Conservation (phyloP, 306 rosid species). For the Quercus robur region DNA sequence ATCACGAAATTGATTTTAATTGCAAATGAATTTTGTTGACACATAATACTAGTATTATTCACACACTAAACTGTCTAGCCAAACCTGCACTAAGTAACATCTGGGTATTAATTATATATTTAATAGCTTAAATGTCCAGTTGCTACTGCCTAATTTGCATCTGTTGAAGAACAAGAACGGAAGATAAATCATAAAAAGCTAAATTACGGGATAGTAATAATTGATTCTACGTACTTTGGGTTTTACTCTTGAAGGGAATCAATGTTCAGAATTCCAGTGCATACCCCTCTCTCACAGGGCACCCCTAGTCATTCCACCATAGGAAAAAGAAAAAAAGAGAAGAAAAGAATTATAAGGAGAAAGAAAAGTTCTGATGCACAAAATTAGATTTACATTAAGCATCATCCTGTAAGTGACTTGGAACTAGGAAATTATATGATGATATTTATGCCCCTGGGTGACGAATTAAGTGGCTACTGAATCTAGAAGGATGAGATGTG, state of each 20-base stretch:
- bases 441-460: background rate
- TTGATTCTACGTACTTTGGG: too few relatives aligned
- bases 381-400: background rate
- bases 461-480: background rate
- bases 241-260: too few relatives aligned
- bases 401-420: background rate
- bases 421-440: background rate
- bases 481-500: background rate
- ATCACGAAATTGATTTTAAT: background rate
- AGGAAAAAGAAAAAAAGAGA: too few relatives aligned
- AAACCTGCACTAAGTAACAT: background rate
- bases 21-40: background rate
- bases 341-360: too few relatives aligned
- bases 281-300: too few relatives aligned
- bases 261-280: too few relatives aligned
- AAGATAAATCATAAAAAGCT: too few relatives aligned
- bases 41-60: too few relatives aligned
- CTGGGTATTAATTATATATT: background rate
- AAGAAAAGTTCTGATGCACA: too few relatives aligned
- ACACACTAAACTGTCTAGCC: background rate
- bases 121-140: background rate
- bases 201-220: too few relatives aligned
- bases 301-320: too few relatives aligned
- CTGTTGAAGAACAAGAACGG: too few relatives aligned
- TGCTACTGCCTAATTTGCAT: background rate